Evolutionary conservation across 306 rosid genomes (phyloP).

Genomic region (Rosa rugosa): DNA sequence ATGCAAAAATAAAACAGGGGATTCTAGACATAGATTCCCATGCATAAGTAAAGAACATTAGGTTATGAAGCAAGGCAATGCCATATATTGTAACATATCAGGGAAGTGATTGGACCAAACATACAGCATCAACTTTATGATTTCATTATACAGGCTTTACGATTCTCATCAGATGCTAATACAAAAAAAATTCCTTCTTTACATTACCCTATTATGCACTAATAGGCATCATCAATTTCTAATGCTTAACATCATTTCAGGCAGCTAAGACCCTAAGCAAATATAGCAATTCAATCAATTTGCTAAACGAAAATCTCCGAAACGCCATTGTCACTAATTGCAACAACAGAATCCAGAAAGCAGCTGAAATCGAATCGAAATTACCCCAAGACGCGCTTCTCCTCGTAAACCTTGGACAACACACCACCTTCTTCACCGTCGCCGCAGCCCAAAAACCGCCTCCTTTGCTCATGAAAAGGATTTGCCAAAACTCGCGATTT

Average conservation of each 20-base stretch:
- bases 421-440: slow-evolving; percentile 78
- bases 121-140: neutral
- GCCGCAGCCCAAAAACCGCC: slow-evolving; percentile 82
- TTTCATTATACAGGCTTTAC: neutral
- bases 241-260: neutral
- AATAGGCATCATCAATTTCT: neutral
- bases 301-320: neutral
- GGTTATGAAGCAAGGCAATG: neutral
- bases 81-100: neutral
- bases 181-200: neutral
- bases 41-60: neutral
- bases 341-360: neutral
- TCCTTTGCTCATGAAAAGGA: slow-evolving; percentile 36
- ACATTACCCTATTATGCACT: neutral
- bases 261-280: neutral
- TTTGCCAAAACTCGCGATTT: slow-evolving; percentile 28
- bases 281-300: neutral
- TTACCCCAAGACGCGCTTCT: slow-evolving; percentile 85
- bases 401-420: slow-evolving; percentile 78
- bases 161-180: neutral
- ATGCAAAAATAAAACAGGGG: neutral
- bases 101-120: no score
- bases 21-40: neutral
- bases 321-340: neutral
- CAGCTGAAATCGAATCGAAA: neutral